Base-by-base conservation (phyloP, 2,329 filamentous ascomycete genomes). In the Teratosphaeria viscida region DNA sequence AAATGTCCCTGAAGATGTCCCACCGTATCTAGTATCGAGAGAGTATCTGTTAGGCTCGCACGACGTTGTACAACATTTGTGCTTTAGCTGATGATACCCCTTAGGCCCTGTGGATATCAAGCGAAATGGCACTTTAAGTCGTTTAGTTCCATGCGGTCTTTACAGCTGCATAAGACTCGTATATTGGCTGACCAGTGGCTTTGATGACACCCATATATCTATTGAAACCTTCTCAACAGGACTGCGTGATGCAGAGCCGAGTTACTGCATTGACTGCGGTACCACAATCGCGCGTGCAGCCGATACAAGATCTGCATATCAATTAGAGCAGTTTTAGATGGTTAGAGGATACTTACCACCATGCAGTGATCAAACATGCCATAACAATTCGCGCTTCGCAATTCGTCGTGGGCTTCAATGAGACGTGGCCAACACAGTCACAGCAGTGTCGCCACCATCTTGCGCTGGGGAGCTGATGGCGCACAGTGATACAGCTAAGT, bases 401-500 rank as follows among this genome's bases (percentile, higher is more conserved):
- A 11, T 11, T 11, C 12, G 19, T 32, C 29, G 16, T 53, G 12
- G 52, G 23, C 52, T 27, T 16, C 8, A 16, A 27, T 23, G 52
- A 16, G 14, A 53, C 5, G 52, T 19, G 23, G 32, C n/a, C 27
- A 5, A 10, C 14, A 14, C 37, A 56, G 37, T 39, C 55, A n/a
- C 4, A 29, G 16, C 55, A 37, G 23, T 39, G 11, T 14, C 23
- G 29, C 19, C 3, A 10, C 12, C 26, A 10, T 11, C 8, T 11
- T 16, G 37, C 10, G 34, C 32, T 1, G 1, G 4, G n/a, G 19
- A 43, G 55, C 8, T 10, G 37, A n/a, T 27, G 32, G n/a, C 14
- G 35, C 39, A 32, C 55, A 57, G 56, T 62, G 47, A 52, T 63
- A 59, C 61, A 63, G 11, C n/a, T 23, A 56, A 49, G 23, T 58